Percentiles rank a stretch among this genome's conserved stretches.
These are phyloP conservation scores for Daldinia sp. DNA, from an alignment of 2,329 filamentous ascomycete genomes.

Conservation along the genomic window DNA sequence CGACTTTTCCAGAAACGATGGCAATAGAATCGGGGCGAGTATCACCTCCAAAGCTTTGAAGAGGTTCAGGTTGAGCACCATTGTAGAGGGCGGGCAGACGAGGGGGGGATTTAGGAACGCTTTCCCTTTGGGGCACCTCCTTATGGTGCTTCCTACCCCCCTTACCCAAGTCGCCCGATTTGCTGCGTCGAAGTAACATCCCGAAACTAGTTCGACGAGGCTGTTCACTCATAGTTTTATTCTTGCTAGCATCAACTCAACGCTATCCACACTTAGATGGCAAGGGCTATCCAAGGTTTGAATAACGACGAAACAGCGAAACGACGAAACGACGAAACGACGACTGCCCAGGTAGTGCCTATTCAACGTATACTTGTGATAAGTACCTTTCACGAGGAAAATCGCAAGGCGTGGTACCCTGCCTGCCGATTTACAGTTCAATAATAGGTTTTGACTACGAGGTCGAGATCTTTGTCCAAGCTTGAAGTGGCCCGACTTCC, in stretches of 20 bases:
- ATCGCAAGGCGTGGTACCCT: conserved; percentile 13
- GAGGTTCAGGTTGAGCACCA: conserved; percentile 45
- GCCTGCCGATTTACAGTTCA: conserved; percentile 6
- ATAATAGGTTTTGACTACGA: conserved; percentile 30
- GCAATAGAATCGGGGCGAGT: conserved; percentile 47
- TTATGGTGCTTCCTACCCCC: conserved; percentile 60
- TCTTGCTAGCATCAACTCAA: conserved; percentile 36
- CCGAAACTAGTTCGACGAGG: conserved; percentile 60
- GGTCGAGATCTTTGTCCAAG: conserved; percentile 8
- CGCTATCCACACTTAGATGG: conserved; percentile 16
- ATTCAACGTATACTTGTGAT: conserved; percentile 3
- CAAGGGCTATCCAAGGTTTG: conserved; percentile 12
- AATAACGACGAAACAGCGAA: conserved; percentile 20
- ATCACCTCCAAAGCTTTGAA: conserved; percentile 49
- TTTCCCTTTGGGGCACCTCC: conserved; percentile 62
- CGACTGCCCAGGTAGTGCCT: conserved; percentile 2
- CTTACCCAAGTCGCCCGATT: conserved; percentile 61
- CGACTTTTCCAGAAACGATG: conserved; percentile 46
- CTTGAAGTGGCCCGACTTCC: conserved; percentile 1
- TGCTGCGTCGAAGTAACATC: conserved; percentile 62
- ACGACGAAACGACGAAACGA: conserved; percentile 21
- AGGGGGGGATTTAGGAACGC: conserved; percentile 66
- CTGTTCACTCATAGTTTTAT: conserved; percentile 45
- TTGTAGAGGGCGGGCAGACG: conserved; percentile 60
- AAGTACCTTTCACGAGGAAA: conserved; percentile 24